A percentile compares a stretch with the other conserved stretches of the same genome.
Evolutionary conservation across 768 basidiomycete species (phyloP).

Genomic region (Filobasidium floriforme): DNA sequence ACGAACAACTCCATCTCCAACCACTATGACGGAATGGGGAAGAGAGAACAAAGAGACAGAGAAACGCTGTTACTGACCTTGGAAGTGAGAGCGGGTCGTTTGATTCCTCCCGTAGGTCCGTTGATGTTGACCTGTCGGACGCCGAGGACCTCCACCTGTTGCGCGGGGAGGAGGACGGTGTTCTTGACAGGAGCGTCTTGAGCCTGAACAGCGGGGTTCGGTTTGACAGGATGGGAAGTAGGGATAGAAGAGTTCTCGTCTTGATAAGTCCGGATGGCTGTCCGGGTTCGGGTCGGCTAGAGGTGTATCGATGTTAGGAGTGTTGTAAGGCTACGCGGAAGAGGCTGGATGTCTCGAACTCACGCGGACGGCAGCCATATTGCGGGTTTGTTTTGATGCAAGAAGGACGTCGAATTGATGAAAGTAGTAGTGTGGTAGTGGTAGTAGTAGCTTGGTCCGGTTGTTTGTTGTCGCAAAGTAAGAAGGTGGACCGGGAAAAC

Average conservation of each 20-base stretch:
- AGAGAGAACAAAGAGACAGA: not conserved
- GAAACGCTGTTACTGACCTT: not conserved
- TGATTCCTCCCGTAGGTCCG: not conserved
- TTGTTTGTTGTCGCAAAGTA: not conserved
- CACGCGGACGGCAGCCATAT: constrained; percentile 3
- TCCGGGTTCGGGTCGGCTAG: constrained; percentile 1
- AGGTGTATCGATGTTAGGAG: not conserved
- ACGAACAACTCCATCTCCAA: no score
- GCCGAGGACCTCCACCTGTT: no score
- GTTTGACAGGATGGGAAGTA: not conserved
- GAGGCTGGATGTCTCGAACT: not conserved
- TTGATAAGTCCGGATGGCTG: not conserved
- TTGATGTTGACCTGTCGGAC: not conserved
- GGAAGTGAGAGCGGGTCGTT: constrained; percentile 4
- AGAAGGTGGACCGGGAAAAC: no score
- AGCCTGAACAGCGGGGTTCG: not conserved
- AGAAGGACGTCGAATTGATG: not conserved
- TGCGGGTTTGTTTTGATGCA: constrained; percentile 2
- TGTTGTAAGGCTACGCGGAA: not conserved
- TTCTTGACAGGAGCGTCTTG: no score
- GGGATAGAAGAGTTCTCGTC: constrained; percentile 7
- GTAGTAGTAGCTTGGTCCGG: not conserved
- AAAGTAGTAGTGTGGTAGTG: not conserved
- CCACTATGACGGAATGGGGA: not conserved
- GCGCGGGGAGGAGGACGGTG: no score